These are phyloP conservation scores for Thalassiosira ordinaria DNA, from an alignment of 352 stramenopile genomes.

Conservation along the genomic window DNA sequence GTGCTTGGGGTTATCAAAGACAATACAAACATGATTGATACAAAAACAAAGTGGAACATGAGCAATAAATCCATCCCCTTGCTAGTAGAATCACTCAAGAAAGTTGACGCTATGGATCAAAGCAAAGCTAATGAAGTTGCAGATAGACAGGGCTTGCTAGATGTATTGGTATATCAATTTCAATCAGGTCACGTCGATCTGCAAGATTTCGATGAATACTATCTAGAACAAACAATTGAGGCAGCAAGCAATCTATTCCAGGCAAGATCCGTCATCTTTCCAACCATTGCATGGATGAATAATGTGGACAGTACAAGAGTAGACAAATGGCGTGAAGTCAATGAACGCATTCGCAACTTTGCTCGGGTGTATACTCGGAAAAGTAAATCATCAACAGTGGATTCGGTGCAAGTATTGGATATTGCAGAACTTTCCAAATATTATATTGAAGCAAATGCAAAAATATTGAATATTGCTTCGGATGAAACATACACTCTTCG, in stretches of 20 bases:
- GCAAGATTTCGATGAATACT: constrained; percentile 1
- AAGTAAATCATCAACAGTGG: not conserved
- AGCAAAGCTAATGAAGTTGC: not conserved
- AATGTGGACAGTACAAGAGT: not conserved
- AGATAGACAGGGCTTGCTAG: not conserved
- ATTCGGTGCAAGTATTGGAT: constrained; percentile 4
- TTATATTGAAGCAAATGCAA: constrained; percentile 17
- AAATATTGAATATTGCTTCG: constrained; percentile 1
- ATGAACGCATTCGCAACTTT: constrained; percentile 20
- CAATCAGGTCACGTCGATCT: constrained; percentile 19
- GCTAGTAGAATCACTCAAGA: not conserved
- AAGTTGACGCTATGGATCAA: not conserved
- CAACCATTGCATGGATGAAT: constrained; percentile 11
- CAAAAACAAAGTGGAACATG: constrained; percentile 6
- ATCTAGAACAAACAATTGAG: not conserved
- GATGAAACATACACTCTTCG: constrained; percentile 12
- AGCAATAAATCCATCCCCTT: not conserved
- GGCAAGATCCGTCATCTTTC: not conserved
- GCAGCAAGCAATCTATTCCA: constrained; percentile 5
- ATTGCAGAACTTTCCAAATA: constrained; percentile 5
- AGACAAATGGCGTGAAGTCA: constrained; percentile 11
- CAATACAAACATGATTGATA: constrained; percentile 14
- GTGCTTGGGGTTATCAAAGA: constrained; percentile 12
- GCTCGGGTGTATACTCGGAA: not conserved
- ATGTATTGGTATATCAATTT: constrained; percentile 17